Evolutionary conservation across 768 basidiomycete genomes (phyloP), one percentile per base, ranked within the genome.

Genomic region (Tricholomella constricta): DNA sequence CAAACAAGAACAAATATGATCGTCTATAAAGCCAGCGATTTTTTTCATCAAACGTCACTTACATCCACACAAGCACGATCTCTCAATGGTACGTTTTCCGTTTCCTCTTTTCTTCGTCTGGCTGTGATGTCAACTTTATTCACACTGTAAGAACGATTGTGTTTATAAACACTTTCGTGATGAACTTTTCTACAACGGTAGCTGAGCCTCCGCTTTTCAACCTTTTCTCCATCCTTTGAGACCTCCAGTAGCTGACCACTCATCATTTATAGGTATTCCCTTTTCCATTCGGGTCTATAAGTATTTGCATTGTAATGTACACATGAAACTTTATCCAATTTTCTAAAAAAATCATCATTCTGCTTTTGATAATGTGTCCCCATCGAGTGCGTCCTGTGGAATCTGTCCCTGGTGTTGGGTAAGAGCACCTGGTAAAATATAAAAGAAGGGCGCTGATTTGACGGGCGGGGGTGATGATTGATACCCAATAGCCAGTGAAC

Each of bases 361-460:
- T 62, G 63, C 56, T 38, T 45, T 19, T 71, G 64, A 55, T 80
- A 19, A 29, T 12, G 10, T 10, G 8, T 52, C 43, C 35, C 80
- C 77, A 45, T 88, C 85, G 63, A 95, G 92, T 6, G 94, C 94
- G 58, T 91, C 91, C 41, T 78, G 70, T 9, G 94, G 94, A 27
- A 94, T 72, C 63, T 93, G 86, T 29, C 94, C 94, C 75, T 96
- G 94, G 59, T 88, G 73, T 63, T 89, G 89, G n/a, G 90, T 92
- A 52, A 96, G 77, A 15, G 91, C 87, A 4, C 94, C 94, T 41
- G 82, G 76, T 44, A 91, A 60, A 49, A 95, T 82, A 66, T 94
- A 96, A 32, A 94, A 62, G 68, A 85, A 94, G 1, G 89, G 83
- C 2, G 82, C 86, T 2, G 84, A 82, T 69, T 90, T 92, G 37